Conservation (phyloP, 768 basidiomycete species). For the Sutorius australiensis region DNA sequence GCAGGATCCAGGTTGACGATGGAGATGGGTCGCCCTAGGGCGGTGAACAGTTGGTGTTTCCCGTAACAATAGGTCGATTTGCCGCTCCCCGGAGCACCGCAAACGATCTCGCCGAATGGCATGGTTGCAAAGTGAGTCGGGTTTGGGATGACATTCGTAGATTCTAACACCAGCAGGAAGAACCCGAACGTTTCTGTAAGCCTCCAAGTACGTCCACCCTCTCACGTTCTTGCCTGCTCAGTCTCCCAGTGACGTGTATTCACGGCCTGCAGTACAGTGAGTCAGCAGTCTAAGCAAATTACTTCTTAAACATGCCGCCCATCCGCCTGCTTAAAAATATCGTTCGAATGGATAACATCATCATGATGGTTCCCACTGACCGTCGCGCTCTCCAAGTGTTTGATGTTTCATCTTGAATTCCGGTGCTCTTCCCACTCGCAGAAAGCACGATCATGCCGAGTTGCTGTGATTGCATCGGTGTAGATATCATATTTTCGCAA, state of each 20-base stretch:
- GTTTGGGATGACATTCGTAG: neutral
- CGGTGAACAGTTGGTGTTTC: slow-evolving; percentile 85
- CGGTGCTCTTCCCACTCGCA: neutral
- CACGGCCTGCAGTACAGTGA: too few species aligned
- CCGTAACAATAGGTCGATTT: slow-evolving; percentile 89
- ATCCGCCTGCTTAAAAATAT: too few species aligned
- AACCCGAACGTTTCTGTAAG: too few species aligned
- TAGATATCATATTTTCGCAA: neutral
- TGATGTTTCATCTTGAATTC: neutral
- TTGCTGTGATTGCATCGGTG: neutral
- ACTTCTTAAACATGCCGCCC: too few species aligned
- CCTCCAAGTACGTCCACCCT: too few species aligned
- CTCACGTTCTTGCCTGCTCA: too few species aligned
- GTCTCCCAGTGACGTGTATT: too few species aligned
- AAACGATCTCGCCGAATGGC: slow-evolving; percentile 87
- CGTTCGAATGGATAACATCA: neutral
- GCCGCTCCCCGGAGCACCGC: slow-evolving; percentile 81
- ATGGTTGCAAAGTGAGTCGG: slow-evolving; percentile 37
- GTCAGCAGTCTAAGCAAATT: too few species aligned
- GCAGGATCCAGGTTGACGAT: slow-evolving; percentile 97
- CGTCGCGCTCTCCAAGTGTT: neutral
- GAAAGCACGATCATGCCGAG: neutral
- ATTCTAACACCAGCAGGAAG: too few species aligned
- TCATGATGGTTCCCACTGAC: neutral
- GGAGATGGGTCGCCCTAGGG: slow-evolving; percentile 79